Evolutionary conservation across 2,329 filamentous ascomycete genomes (phyloP).

Genomic region (Penicillium sp.): DNA sequence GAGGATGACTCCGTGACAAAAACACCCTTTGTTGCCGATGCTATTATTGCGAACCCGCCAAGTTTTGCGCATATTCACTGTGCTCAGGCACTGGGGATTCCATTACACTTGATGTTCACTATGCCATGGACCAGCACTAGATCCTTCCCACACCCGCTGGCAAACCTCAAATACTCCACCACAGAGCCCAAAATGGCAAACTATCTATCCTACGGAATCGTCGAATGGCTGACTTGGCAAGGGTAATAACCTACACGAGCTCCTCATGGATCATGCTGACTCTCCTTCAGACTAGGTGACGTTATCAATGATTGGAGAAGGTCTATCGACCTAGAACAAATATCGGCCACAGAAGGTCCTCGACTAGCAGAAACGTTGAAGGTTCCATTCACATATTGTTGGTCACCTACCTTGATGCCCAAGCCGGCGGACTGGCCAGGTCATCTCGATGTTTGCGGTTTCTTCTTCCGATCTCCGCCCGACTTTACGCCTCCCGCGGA

Average conservation of each 20-base stretch:
- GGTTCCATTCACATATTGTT: slow-evolving; percentile 43
- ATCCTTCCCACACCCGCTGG: slow-evolving; percentile 49
- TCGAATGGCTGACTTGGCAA: slow-evolving; percentile 51
- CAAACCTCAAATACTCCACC: slow-evolving; percentile 42
- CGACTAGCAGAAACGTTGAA: slow-evolving; percentile 33
- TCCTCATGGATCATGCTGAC: background rate
- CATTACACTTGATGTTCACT: slow-evolving; percentile 52
- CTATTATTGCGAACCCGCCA: slow-evolving; percentile 54
- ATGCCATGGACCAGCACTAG: slow-evolving; percentile 50
- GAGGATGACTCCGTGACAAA: slow-evolving; percentile 17
- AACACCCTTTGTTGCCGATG: slow-evolving; percentile 50
- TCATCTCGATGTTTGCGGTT: slow-evolving; percentile 42
- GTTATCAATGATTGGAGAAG: slow-evolving; percentile 44
- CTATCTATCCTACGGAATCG: slow-evolving; percentile 45
- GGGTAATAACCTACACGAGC: slow-evolving; percentile 26
- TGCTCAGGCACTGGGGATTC: slow-evolving; percentile 49
- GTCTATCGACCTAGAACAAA: slow-evolving; percentile 38
- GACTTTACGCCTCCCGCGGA: slow-evolving; percentile 40
- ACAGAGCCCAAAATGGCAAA: slow-evolving; percentile 39
- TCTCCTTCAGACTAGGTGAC: slow-evolving; percentile 35
- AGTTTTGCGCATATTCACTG: slow-evolving; percentile 53
- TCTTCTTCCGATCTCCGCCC: slow-evolving; percentile 41
- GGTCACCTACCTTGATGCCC: slow-evolving; percentile 39
- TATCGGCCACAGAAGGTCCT: slow-evolving; percentile 35
- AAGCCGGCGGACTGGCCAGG: slow-evolving; percentile 38